Evolutionary conservation across 2,329 filamentous ascomycete species (phyloP).

Genomic region (Thielaviopsis euricoi): DNA sequence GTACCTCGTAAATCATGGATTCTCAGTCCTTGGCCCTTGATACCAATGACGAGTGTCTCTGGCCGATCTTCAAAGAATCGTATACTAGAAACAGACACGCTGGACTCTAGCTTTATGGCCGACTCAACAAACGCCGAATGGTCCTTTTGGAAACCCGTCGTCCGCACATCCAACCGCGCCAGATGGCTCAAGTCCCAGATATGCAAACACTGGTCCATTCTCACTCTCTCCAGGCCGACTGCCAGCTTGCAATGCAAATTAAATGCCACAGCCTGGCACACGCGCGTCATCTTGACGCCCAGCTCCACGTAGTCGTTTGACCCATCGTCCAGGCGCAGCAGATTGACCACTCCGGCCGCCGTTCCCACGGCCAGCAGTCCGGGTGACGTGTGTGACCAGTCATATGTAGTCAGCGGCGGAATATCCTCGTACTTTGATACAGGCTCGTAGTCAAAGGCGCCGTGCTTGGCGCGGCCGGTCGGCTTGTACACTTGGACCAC

Average conservation of each 20-base stretch:
- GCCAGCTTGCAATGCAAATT: conserved; percentile 56
- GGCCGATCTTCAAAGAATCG: conserved; percentile 68
- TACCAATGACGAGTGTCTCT: conserved; percentile 57
- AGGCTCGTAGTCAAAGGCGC: conserved; percentile 40
- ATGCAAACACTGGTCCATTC: conserved; percentile 68
- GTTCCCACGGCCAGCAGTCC: conserved; percentile 62
- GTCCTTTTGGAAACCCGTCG: conserved; percentile 27
- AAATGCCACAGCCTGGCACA: conserved; percentile 69
- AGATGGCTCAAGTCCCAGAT: conserved; percentile 63
- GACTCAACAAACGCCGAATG: conserved; percentile 32
- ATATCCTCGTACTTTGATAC: conserved; percentile 45
- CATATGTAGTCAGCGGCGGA: conserved; percentile 46
- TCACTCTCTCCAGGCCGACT: conserved; percentile 63
- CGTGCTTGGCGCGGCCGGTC: conserved; percentile 38
- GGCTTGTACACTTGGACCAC: conserved; percentile 47
- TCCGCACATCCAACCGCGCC: conserved; percentile 29
- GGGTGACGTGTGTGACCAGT: conserved; percentile 46
- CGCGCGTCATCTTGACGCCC: conserved; percentile 56
- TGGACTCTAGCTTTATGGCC: conserved; percentile 41
- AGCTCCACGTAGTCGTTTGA: conserved; percentile 50
- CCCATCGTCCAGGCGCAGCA: conserved; percentile 56
- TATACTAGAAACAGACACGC: conserved; percentile 64
- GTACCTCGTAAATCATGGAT: conserved; percentile 65
- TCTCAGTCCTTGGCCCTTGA: conserved; percentile 57
- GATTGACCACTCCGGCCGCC: conserved; percentile 55